These are phyloP conservation scores for Fistulinella prunicolor DNA, from an alignment of 768 basidiomycete species.

Conservation along the genomic window DNA sequence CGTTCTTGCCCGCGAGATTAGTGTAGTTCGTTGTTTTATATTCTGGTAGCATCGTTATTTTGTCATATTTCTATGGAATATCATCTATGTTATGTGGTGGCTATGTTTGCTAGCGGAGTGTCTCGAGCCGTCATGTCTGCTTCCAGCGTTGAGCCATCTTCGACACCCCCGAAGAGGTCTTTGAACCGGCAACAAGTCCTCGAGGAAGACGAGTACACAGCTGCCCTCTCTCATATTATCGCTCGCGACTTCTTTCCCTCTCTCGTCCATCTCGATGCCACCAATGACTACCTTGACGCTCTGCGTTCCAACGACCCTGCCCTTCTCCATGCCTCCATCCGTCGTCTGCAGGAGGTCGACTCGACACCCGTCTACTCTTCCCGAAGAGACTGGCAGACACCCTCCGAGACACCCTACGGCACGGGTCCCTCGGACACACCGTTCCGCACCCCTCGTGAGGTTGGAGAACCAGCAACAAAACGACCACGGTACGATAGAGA, in stretches of 20 bases:
- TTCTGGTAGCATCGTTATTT: slow-evolving; percentile 13
- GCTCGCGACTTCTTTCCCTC: slow-evolving; percentile 98
- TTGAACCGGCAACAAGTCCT: slow-evolving; percentile 70
- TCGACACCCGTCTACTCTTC: slow-evolving; percentile 45
- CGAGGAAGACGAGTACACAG: slow-evolving; percentile 95
- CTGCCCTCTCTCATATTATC: slow-evolving; percentile 86
- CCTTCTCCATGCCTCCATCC: slow-evolving; percentile 74
- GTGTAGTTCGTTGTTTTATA: slow-evolving; percentile 15
- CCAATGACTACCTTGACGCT: slow-evolving; percentile 83
- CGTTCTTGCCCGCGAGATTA: slow-evolving; percentile 4
- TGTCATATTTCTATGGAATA: slow-evolving; percentile 11
- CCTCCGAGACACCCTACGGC: slow-evolving; percentile 66
- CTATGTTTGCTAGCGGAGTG: no score
- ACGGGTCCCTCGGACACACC: slow-evolving; percentile 66
- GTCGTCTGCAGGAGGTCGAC: slow-evolving; percentile 61
- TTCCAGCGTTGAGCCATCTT: slow-evolving; percentile 26
- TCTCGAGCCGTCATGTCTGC: slow-evolving; percentile 29
- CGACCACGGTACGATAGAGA: slow-evolving; percentile 55
- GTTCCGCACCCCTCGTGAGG: slow-evolving; percentile 39
- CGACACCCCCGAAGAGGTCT: slow-evolving; percentile 45
- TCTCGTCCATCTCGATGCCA: slow-evolving; percentile 83
- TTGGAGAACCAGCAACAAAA: slow-evolving; percentile 48
- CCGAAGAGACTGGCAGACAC: slow-evolving; percentile 39
- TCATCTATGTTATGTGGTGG: no score
- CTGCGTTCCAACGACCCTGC: slow-evolving; percentile 70